A percentile compares a stretch with the other conserved stretches of the same genome.
Conservation (phyloP, 371 early-diverging fungal genomes). For the Coemansia sp. region DNA sequence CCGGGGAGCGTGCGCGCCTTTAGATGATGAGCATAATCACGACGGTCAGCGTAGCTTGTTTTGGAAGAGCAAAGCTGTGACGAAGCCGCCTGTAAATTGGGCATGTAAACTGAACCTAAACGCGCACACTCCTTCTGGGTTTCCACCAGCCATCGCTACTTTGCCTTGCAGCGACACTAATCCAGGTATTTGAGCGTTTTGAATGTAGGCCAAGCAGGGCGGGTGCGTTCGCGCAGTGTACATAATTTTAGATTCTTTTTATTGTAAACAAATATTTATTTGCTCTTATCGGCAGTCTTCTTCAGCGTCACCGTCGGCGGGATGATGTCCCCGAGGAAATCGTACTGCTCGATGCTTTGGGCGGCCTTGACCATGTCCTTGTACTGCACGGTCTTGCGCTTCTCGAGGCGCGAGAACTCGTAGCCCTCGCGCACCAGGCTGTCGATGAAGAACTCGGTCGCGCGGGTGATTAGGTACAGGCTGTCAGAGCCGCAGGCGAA, state of each 20-base stretch:
- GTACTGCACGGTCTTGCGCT: slow-evolving; percentile 73
- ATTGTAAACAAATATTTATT: slow-evolving; percentile 2
- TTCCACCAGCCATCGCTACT: neutral
- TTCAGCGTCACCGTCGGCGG: slow-evolving; percentile 35
- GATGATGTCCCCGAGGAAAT: slow-evolving; percentile 43
- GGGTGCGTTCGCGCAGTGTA: neutral
- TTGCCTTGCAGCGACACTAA: neutral
- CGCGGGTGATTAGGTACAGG: slow-evolving; percentile 72
- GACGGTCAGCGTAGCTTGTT: slow-evolving; percentile 52
- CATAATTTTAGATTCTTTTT: neutral
- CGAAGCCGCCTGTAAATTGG: slow-evolving; percentile 48
- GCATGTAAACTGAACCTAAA: slow-evolving; percentile 31
- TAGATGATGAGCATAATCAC: slow-evolving; percentile 50
- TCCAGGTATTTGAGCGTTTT: neutral
- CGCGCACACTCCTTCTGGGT: neutral
- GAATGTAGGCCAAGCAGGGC: no score
- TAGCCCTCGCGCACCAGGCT: slow-evolving; percentile 67
- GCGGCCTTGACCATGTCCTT: slow-evolving; percentile 69
- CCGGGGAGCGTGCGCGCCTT: slow-evolving; percentile 5
- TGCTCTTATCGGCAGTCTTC: slow-evolving; percentile 5
- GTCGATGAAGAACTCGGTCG: slow-evolving; percentile 82
- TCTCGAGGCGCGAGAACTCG: slow-evolving; percentile 64
- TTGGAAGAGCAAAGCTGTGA: slow-evolving; percentile 39
- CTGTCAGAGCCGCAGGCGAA: slow-evolving; percentile 70
- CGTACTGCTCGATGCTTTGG: slow-evolving; percentile 50